Conservation (phyloP, 139 green algal species). For the Chlamydomonas asymmetrica region DNA sequence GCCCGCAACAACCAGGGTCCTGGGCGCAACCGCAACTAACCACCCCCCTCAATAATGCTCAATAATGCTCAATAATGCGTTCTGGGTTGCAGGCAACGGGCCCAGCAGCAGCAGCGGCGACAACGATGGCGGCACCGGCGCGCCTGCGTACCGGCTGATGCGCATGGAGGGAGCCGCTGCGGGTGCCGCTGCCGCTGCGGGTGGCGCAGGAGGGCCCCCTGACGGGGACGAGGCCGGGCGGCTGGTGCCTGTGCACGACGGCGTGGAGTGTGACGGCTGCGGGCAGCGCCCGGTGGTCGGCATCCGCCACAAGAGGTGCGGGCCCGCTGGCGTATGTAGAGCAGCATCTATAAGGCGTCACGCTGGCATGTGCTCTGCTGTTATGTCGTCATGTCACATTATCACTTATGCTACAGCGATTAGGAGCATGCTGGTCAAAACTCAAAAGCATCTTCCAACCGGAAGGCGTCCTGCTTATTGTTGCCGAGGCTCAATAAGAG, state of each 20-base stretch:
- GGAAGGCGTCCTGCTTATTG: no score
- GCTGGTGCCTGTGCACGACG: conserved; percentile 30
- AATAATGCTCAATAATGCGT: no score
- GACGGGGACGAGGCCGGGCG: conserved; percentile 10
- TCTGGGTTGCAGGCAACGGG: neutral
- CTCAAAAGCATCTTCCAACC: no score
- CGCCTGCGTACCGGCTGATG: neutral
- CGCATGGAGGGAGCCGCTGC: neutral
- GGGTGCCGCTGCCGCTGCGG: neutral
- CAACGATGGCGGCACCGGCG: neutral
- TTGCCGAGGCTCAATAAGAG: no score
- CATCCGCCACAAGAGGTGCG: conserved; percentile 16
- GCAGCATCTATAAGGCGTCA: neutral
- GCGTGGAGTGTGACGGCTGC: conserved; percentile 48
- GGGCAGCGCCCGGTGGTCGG: conserved; percentile 38
- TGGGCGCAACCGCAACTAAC: no score
- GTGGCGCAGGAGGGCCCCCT: neutral
- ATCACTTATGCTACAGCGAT: neutral
- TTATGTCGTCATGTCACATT: neutral
- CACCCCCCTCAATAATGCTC: no score
- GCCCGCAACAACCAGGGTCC: no score
- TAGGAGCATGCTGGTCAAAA: neutral
- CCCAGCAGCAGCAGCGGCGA: neutral
- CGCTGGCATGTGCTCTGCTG: neutral
- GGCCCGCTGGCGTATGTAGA: neutral